phyloP scores from a whole-genome alignment of 2,329 filamentous ascomycete species.

The Drechslerella coelobrocha region DNA sequence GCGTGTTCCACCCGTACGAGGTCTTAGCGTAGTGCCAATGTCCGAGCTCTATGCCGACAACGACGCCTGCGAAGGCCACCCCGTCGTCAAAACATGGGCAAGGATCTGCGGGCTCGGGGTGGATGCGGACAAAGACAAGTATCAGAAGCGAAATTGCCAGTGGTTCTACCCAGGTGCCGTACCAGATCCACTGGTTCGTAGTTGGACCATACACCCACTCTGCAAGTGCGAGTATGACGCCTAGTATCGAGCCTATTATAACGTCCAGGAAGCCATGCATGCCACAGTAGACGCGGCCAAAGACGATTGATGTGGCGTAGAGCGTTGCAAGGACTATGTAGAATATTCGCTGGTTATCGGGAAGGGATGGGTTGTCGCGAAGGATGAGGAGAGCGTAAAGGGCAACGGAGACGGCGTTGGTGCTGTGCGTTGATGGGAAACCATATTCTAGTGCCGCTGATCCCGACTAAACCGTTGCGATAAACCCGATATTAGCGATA shows the following conservation, averaged over 20 bases:
- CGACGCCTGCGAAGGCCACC: constrained; percentile 87
- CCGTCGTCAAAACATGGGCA: constrained; percentile 98
- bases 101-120: constrained; percentile 94
- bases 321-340: constrained; percentile 77
- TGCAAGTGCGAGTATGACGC: constrained; percentile 68
- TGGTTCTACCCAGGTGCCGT: constrained; percentile 52
- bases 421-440: constrained; percentile 95
- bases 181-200: constrained; percentile 52
- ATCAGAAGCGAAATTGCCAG: constrained; percentile 37
- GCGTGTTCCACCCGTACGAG: constrained; percentile 63
- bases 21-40: constrained; percentile 80
- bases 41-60: constrained; percentile 82
- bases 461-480: constrained; percentile 65
- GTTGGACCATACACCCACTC: constrained; percentile 65
- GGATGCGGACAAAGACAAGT: constrained; percentile 74
- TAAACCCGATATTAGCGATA: neutral
- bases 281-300: constrained; percentile 92
- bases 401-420: constrained; percentile 93
- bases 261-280: constrained; percentile 99
- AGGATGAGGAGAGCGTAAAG: constrained; percentile 80
- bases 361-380: constrained; percentile 66
- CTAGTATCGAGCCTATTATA: constrained; percentile 77
- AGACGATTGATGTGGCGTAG: constrained; percentile 85
- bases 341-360: constrained; percentile 65
- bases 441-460: constrained; percentile 95